These are phyloP conservation scores for Coemansia sp. DNA, from an alignment of 192 early-diverging fungal species.

Conservation along the genomic window DNA sequence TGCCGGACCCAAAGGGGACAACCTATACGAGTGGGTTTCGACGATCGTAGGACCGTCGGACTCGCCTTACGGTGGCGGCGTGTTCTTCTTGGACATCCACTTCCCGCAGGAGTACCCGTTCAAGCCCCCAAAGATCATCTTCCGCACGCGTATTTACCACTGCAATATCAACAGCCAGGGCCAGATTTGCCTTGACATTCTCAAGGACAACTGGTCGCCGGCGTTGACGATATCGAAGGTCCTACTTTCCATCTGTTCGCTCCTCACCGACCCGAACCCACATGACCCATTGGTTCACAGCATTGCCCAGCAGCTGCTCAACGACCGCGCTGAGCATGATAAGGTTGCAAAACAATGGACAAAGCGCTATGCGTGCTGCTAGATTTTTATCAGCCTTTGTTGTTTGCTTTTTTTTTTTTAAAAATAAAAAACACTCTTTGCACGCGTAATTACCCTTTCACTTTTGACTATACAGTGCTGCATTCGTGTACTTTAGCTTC, in stretches of 20 bases:
- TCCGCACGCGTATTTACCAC: slow-evolving; percentile 94
- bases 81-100: slow-evolving; percentile 92
- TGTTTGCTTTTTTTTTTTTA: background rate
- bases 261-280: slow-evolving; percentile 95
- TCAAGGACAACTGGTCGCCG: slow-evolving; percentile 98
- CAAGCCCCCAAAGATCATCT: slow-evolving; percentile 93
- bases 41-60: slow-evolving; percentile 89
- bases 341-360: slow-evolving; percentile 91
- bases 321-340: slow-evolving; percentile 86
- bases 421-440: background rate
- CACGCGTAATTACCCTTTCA: background rate
- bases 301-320: slow-evolving; percentile 88
- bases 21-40: slow-evolving; percentile 94
- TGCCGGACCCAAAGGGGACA: slow-evolving; percentile 95
- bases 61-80: slow-evolving; percentile 87
- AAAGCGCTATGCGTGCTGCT: slow-evolving; percentile 70
- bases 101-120: slow-evolving; percentile 92
- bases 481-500: background rate
- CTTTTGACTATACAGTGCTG: background rate
- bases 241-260: slow-evolving; percentile 88
- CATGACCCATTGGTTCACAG: slow-evolving; percentile 90
- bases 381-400: background rate
- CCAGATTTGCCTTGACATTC: slow-evolving; percentile 90
- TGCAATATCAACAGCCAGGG: slow-evolving; percentile 95
- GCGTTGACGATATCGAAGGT: slow-evolving; percentile 96